A percentile compares a stretch with the other conserved stretches of the same genome.
phyloP scores from a whole-genome alignment of 495 filamentous ascomycete genomes.

The Penicillium pancosmium region DNA sequence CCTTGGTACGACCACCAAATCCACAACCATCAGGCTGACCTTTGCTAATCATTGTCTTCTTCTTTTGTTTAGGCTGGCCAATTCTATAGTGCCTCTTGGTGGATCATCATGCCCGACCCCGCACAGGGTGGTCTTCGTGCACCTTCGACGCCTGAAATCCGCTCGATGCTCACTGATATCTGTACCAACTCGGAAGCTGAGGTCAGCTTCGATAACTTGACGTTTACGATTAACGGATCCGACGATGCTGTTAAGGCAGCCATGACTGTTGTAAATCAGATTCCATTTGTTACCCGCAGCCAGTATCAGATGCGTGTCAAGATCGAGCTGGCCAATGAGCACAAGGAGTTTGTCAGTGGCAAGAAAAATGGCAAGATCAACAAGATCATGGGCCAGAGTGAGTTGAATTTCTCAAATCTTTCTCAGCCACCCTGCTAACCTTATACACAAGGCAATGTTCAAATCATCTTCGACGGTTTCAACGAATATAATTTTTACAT shows the following conservation, averaged over 20 bases:
- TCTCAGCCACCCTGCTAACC: slow-evolving; percentile 6
- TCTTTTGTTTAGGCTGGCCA: slow-evolving; percentile 70
- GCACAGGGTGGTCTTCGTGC: slow-evolving; percentile 59
- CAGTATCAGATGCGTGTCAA: slow-evolving; percentile 94
- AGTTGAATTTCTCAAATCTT: slow-evolving; percentile 17
- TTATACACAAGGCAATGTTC: slow-evolving; percentile 71
- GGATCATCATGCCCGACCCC: slow-evolving; percentile 78
- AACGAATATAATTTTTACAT: slow-evolving; percentile 99
- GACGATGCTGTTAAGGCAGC: slow-evolving; percentile 95
- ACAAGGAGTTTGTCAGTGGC: slow-evolving; percentile 98
- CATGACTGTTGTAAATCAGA: slow-evolving; percentile 87
- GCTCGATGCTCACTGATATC: slow-evolving; percentile 91
- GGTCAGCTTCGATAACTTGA: slow-evolving; percentile 88
- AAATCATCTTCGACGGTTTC: slow-evolving; percentile 98
- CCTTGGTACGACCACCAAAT: slow-evolving; percentile 60
- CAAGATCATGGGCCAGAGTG: slow-evolving; percentile 99
- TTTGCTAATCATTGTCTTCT: slow-evolving; percentile 32
- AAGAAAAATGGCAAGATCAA: slow-evolving; percentile 99
- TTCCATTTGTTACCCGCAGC: slow-evolving; percentile 82
- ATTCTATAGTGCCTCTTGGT: slow-evolving; percentile 98
- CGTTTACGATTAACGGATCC: slow-evolving; percentile 90
- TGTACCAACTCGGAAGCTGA: slow-evolving; percentile 95
- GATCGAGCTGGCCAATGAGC: slow-evolving; percentile 98
- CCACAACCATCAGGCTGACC: background rate
- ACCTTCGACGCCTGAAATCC: slow-evolving; percentile 75